Conservation (phyloP, 768 basidiomycete species). For the Naganishia vaughanmartiniae region DNA sequence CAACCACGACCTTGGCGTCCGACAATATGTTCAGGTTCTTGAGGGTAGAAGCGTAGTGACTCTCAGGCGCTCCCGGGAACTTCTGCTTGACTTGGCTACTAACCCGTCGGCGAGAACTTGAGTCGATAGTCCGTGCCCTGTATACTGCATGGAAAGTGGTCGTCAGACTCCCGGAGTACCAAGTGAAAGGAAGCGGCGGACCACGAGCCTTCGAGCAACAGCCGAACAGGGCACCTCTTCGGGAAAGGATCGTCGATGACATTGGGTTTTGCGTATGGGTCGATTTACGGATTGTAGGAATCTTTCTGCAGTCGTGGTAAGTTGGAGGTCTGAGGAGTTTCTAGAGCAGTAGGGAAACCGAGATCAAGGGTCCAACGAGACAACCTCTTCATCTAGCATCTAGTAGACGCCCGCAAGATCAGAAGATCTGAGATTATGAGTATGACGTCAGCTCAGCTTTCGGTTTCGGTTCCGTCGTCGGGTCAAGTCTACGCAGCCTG, state of each 20-base stretch:
- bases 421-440: too few relatives aligned
- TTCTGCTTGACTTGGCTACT: slow-evolving; percentile 1
- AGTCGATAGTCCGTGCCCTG: background rate
- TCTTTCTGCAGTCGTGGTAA: too few relatives aligned
- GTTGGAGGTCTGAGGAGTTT: too few relatives aligned
- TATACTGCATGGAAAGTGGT: background rate
- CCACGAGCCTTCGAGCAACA: background rate
- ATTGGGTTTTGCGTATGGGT: background rate
- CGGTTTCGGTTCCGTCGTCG: too few relatives aligned
- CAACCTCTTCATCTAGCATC: too few relatives aligned
- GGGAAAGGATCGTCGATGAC: background rate
- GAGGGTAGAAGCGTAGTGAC: slow-evolving; percentile 8
- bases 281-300: background rate
- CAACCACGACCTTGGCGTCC: slow-evolving; percentile 1
- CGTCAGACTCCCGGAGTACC: background rate
- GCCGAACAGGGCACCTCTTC: background rate
- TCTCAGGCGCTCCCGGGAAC: background rate
- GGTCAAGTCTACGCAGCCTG: too few relatives aligned
- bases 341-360: too few relatives aligned
- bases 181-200: background rate
- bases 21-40: slow-evolving; percentile 15
- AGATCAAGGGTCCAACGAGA: too few relatives aligned
- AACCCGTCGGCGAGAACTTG: background rate
- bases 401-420: too few relatives aligned
- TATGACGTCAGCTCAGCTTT: too few relatives aligned